A percentile compares a stretch with the other conserved stretches of the same genome.
phyloP scores from a whole-genome alignment of 768 basidiomycete species.

The Russula ochroleuca region DNA sequence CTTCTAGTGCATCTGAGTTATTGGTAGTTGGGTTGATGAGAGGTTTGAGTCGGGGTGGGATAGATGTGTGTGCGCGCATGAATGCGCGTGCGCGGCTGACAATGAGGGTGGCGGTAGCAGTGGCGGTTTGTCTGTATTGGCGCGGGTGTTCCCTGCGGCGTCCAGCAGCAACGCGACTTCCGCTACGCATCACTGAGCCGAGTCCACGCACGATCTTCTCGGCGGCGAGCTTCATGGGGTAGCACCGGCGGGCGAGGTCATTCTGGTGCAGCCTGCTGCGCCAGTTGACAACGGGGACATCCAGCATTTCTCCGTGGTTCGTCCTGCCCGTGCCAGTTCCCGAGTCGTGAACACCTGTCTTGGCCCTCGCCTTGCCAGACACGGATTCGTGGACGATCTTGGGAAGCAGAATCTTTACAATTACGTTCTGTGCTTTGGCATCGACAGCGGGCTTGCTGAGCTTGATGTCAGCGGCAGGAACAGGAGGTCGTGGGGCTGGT shows the following conservation, averaged over 20 bases:
- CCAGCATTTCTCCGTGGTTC: neutral
- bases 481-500: neutral
- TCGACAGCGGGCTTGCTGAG: neutral
- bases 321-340: neutral
- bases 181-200: neutral
- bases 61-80: too few species aligned
- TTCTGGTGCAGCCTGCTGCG: neutral
- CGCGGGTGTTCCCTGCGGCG: conserved; percentile 1
- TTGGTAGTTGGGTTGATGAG: neutral
- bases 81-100: neutral
- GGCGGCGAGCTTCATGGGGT: neutral
- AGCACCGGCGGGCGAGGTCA: conserved; percentile 6
- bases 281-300: conserved; percentile 1
- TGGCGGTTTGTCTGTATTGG: neutral
- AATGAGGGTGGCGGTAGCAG: neutral
- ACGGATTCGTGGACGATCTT: neutral
- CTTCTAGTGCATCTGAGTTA: neutral
- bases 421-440: too few species aligned
- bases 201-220: neutral
- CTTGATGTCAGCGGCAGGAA: neutral
- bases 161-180: neutral
- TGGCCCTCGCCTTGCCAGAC: neutral
- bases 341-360: neutral
- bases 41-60: neutral
- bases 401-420: neutral